Base-by-base conservation (phyloP, 2,329 filamentous ascomycete genomes). In the Pseudogymnoascus sp. region DNA sequence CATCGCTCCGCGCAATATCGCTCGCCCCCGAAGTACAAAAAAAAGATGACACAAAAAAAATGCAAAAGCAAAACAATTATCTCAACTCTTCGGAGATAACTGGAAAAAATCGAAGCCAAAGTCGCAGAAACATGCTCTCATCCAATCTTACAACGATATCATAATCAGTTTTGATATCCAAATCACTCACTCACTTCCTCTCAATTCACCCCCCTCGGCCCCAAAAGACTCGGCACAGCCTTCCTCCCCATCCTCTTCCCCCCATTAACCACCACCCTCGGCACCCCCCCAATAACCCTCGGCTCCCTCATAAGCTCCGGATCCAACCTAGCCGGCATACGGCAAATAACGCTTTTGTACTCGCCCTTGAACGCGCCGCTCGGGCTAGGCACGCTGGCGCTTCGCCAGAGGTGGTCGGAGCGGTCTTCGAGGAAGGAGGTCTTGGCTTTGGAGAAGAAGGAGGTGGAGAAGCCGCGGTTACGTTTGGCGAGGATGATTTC, bases 301-400 rank as follows among this genome's bases (percentile, higher is more conserved):
- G 92, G 92, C 75, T 97, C 92, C 73, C 91, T 91, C 91, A 97
- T 96, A 56, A 97, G 79, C 12, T 86, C 84, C 3, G 88, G 83
- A 70, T 99, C 94, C 8, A 99, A 82, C 71, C 90, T 92, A 6
- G 90, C 86, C 4, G 94, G 94, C 38, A 90, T 86, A 68, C 85
- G 77, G 11, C 84, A 85, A 62, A 85, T 78, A 12, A 85, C 79
- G 33, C 80, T 75, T 64, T 81, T 80, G 75, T 88, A 88, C 67
- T 87, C 83, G 64, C 84, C 83, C 0, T 82, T 78, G 67, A 87
- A 86, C 68, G 83, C 86, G 61, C 82, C 80, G 67, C 79, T 82
- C n/a, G 82, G 82, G 44, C 83, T 77, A 5, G 84, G 81, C 42
- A 86, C 82, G 11, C 83, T 83, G 3, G 82, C 81, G 12, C 84